Evolutionary conservation across 768 basidiomycete species (phyloP).

Genomic region (Rhizopogon roseolus): DNA sequence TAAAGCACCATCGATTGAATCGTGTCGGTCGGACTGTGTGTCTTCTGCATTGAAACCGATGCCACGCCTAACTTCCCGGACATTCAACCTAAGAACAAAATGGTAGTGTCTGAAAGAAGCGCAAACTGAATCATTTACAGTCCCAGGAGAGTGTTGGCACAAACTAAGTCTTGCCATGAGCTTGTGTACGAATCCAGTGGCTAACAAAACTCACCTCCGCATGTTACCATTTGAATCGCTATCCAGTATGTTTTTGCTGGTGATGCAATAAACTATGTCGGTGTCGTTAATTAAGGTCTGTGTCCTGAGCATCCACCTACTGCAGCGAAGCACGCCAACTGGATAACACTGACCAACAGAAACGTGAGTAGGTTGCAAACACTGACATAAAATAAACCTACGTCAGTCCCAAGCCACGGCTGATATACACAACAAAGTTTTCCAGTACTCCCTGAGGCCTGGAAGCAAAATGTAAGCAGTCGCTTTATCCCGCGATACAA

Average conservation of each 20-base stretch:
- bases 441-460: constrained; percentile 12
- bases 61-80: constrained; percentile 13
- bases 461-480: not conserved
- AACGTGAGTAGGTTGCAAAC: not conserved
- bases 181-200: not conserved
- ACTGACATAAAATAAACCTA: constrained; percentile 7
- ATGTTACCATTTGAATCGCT: constrained; percentile 20
- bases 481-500: not conserved
- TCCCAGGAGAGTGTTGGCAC: constrained; percentile 22
- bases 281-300: not conserved
- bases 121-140: constrained; percentile 11
- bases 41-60: constrained; percentile 22
- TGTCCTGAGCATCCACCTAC: constrained; percentile 10
- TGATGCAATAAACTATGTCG: constrained; percentile 15
- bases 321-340: constrained; percentile 11
- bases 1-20: not conserved
- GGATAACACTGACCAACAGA: constrained; percentile 10
- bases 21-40: constrained; percentile 6
- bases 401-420: constrained; percentile 20
- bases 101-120: not conserved
- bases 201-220: constrained; percentile 15
- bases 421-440: constrained; percentile 4
- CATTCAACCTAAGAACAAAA: constrained; percentile 18
- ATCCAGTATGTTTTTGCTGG: constrained; percentile 21
- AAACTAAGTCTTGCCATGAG: constrained; percentile 12